Base-by-base conservation (phyloP, 768 basidiomycete species). In the Tulasnella sp. region DNA sequence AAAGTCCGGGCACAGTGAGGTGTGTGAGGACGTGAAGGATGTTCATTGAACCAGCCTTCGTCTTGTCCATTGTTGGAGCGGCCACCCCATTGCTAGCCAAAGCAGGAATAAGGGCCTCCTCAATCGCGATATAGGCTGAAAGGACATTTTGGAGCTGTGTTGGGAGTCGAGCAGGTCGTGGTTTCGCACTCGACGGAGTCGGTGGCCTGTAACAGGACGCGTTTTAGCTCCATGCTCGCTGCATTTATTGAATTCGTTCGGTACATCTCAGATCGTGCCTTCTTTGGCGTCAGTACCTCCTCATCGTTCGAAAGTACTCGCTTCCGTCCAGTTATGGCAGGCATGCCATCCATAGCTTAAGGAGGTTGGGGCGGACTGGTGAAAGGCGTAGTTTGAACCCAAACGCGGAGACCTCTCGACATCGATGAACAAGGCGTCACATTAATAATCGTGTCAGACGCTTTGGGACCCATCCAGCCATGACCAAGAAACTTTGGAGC, bases 101-200 rank as follows among this genome's bases (percentile, higher is more conserved):
- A 8, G 87, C 86, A 72, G 88, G 86, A 2, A 89, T 88, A 56
- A 91, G 77, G 51, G 89, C 88, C 67, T 86, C 85, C 64, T 90
- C 86, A 49, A 91, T 73, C 11, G 82, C 80, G 23, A 79, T 82
- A 65, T 90, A 83, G 49, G 85, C 75, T 56, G 71, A 75, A 64
- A 76, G 74, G 38, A 91, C 78, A 38, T 85, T 82, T 43, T 77
- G 68, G 29, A 91, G 75, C 64, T 83, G 52, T 3, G 60, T 34
- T 4, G 64, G 63, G 2, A 64, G 64, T 26, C 48, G 44, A 24
- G 38, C 43, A 32, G 58, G 42, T 38, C n/a, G 24, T 15, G 45
- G n/a, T 23, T 41, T 41, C 27, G 50, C 27, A 27, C 59, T 63
- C 4, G 51, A 45, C 19, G 62, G 62, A 17, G 62, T 63, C 2